Base-by-base conservation (phyloP, 371 early-diverging fungal species). In the Mortierella sp. region DNA sequence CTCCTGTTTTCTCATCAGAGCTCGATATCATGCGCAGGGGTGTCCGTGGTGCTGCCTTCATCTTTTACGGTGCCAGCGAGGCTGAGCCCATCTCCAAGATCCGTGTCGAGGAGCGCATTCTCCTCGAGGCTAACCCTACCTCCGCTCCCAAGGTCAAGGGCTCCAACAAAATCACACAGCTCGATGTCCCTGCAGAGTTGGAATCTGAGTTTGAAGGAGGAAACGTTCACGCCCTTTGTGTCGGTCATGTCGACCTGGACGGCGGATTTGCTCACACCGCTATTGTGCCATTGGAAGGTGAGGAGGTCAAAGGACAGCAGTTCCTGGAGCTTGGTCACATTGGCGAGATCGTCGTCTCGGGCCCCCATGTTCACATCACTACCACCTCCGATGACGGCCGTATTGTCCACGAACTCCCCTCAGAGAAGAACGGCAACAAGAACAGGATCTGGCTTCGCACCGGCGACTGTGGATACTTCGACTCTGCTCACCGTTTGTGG, bases 11-110 rank as follows among this genome's bases (percentile, higher is more conserved):
- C 55, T 82, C 87, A 1, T 86, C 87, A 27, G 87, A 86, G 60
- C 49, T 86, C 21, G 87, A 86, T 41, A 86, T 86, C 63, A 71
- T 86, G 77, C 82, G 80, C 35, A 71, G 83, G 7, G 87, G 87
- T 58, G 83, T 86, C 75, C 80, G 82, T n/a, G 87, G 87, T 0
- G 54, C 87, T 32, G 77, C 87, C 0, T 86, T 80, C 55, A 86
- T 86, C 73, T 86, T 86, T 55, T 86, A 86, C n/a, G 87, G 87
- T 8, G 82, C 87, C 38, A 86, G 87, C 27, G 87, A 86, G 51
- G 87, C 87, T 3, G 87, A 86, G 48, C 87, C 87, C 4, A 86
- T 86, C 44, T 86, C 87, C 32, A 86, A 86, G 78, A 82, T 86
- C 71, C 79, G 77, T 27, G 87, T 86, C 1, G 87, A 86, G 29